Evolutionary conservation across 768 basidiomycete species (phyloP).

Genomic region (Hortiboletus campestris): DNA sequence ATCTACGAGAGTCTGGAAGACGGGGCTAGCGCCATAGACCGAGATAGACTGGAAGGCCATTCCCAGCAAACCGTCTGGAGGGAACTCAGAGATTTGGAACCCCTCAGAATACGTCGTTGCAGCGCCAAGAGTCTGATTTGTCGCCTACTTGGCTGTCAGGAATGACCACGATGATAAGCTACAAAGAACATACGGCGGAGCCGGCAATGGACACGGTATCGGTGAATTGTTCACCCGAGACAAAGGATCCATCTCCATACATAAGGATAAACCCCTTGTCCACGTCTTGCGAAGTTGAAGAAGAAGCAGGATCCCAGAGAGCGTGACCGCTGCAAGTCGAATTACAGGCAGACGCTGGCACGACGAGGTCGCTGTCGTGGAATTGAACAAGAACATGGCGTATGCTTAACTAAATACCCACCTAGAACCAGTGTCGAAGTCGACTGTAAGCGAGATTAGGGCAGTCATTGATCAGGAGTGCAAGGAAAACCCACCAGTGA

Average conservation of each 20-base stretch:
- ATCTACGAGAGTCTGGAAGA: no score
- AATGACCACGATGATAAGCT: not conserved
- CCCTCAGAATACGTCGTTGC: constrained; percentile 3
- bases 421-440: constrained; percentile 32
- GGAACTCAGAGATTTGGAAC: not conserved
- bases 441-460: constrained; percentile 3
- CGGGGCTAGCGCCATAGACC: no score
- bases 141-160: constrained; percentile 9
- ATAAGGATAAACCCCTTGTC: constrained; percentile 24
- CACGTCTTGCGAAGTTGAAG: constrained; percentile 27
- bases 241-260: constrained; percentile 37
- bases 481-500: constrained; percentile 4
- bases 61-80: constrained; percentile 24
- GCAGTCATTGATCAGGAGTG: no score
- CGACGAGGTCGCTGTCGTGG: constrained; percentile 15
- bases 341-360: constrained; percentile 2
- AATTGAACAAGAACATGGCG: not conserved
- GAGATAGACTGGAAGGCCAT: constrained; percentile 32
- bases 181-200: not conserved
- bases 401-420: not conserved
- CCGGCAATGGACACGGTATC: constrained; percentile 26
- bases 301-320: constrained; percentile 21
- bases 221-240: constrained; percentile 35
- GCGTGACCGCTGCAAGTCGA: constrained; percentile 28
- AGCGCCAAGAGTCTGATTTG: constrained; percentile 9